Base-by-base conservation (phyloP, 805 yeast species). In the Kluyveromyces wickerhamii region DNA sequence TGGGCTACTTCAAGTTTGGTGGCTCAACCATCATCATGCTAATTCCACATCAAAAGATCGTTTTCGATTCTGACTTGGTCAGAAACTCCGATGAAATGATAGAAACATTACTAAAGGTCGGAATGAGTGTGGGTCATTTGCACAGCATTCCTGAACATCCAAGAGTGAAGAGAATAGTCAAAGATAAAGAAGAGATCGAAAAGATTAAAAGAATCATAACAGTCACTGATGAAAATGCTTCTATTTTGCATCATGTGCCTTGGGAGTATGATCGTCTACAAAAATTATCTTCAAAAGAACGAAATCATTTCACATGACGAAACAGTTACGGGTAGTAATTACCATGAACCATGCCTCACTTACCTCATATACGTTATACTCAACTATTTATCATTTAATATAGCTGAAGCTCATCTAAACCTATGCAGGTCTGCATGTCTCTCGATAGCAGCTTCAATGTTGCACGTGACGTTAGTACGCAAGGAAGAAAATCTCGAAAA, bases 1-100 rank as follows among this genome's bases (percentile, higher is more conserved):
- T 89, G 18, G 98, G 98, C 0, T 89, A 85, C 52, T 89, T 89
- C 69, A 85, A 88, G 53, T 89, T 89, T 62, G 98, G 98, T 10
- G 98, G 98, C 0, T 83, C 95, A 0, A 92, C 98, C 0, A 69
- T 86, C 5, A 60, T 89, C 3, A 55, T 82, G 1, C 52, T 92
- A 5, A 74, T 87, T 46, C 77, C 78, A 36, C 53, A 62, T 8
- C 57, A 59, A 3, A 47, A 39, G 6, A 66, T 82, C 47, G 41
- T 43, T 17, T 80, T 87, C 51, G 98, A 89, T 57, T 57, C 76
- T 0, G 97, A 89, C 56, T 52, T 89, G 13, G 52, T 71, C 6
- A 58, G 67, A 19, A 92, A 88, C 53, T 82, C 96, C 0, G 56
- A 54, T 19, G 71, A 71, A 15, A 68, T 78, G 14, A 67, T 85